Evolutionary conservation across 2,329 filamentous ascomycete species (phyloP).

Genomic region (Scedosporium boydii): DNA sequence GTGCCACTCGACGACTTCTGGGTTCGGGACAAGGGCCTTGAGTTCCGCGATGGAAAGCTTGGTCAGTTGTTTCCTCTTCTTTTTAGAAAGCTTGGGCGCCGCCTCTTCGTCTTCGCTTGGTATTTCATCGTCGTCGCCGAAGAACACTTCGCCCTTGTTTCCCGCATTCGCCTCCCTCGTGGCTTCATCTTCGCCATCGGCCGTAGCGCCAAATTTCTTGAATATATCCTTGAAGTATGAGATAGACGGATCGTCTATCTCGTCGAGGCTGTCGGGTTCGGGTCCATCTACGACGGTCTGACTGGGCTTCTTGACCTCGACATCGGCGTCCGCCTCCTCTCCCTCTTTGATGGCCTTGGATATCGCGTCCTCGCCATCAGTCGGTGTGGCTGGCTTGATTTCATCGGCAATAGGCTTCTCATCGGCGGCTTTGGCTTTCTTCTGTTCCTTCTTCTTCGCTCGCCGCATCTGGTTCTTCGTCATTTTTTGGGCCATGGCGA

Average conservation of each 20-base stretch:
- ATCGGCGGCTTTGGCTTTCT: conserved; percentile 39
- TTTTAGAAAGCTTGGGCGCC: conserved; percentile 75
- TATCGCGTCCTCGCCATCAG: conserved; percentile 30
- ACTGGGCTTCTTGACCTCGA: conserved; percentile 15
- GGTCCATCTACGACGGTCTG: conserved; percentile 18
- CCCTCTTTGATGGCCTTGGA: conserved; percentile 4
- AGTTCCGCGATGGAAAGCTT: conserved; percentile 92
- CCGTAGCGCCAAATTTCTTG: conserved; percentile 61
- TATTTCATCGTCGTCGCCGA: conserved; percentile 75
- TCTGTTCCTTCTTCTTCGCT: conserved; percentile 89
- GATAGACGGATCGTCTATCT: conserved; percentile 64
- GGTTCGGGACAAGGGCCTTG: conserved; percentile 82
- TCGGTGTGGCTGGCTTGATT: conserved; percentile 33
- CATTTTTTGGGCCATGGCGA: conserved; percentile 60
- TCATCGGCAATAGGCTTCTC: conserved; percentile 20
- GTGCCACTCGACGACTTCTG: conserved; percentile 96
- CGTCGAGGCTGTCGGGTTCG: conserved; percentile 21
- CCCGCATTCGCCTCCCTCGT: conserved; percentile 55
- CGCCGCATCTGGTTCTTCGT: conserved; percentile 92
- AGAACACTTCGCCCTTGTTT: conserved; percentile 80
- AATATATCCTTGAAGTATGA: conserved; percentile 78
- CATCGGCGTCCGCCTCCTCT: conserved; percentile 13
- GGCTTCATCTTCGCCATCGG: conserved; percentile 55
- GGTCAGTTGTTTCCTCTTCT: conserved; percentile 83
- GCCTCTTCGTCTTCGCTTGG: conserved; percentile 72